These are phyloP conservation scores for Guyanaporus albipodus DNA, from an alignment of 768 basidiomycete genomes.

Conservation along the genomic window DNA sequence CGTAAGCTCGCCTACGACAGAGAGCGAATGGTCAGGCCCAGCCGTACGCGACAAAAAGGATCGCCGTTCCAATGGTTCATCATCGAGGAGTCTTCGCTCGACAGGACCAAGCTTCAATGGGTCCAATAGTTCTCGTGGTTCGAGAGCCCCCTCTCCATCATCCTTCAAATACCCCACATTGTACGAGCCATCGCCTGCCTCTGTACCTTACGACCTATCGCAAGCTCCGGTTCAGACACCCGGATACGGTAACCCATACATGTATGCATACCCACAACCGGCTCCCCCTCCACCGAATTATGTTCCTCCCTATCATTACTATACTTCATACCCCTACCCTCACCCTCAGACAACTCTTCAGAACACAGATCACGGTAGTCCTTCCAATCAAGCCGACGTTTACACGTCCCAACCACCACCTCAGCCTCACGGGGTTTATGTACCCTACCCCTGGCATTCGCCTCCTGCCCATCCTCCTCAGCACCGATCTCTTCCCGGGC, in stretches of 20 bases:
- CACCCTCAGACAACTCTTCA: slow-evolving; percentile 40
- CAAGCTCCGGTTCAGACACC: slow-evolving; percentile 29
- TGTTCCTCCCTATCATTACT: slow-evolving; percentile 38
- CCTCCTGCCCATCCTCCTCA: slow-evolving; percentile 37
- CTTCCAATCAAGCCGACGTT: slow-evolving; percentile 29
- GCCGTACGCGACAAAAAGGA: slow-evolving; percentile 55
- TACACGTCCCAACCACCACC: slow-evolving; percentile 31
- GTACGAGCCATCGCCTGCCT: slow-evolving; percentile 53
- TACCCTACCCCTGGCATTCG: slow-evolving; percentile 35
- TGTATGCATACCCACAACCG: slow-evolving; percentile 42
- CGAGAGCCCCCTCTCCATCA: slow-evolving; percentile 66
- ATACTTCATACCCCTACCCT: slow-evolving; percentile 50
- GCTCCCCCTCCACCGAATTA: slow-evolving; percentile 36
- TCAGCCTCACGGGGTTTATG: slow-evolving; percentile 30
- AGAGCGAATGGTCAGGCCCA: slow-evolving; percentile 76
- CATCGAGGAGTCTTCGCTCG: slow-evolving; percentile 58
- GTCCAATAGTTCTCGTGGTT: slow-evolving; percentile 63
- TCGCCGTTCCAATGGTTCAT: slow-evolving; percentile 52
- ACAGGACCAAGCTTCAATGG: slow-evolving; percentile 48
- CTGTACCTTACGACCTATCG: slow-evolving; percentile 29
- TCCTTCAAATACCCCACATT: slow-evolving; percentile 71
- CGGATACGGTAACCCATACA: slow-evolving; percentile 33
- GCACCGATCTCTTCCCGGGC: slow-evolving; percentile 32
- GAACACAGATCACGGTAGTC: slow-evolving; percentile 34
- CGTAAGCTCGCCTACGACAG: slow-evolving; percentile 67